Evolutionary conservation across 1,139 yeast species (phyloP).

Genomic region (Chernovozyma aurita): DNA sequence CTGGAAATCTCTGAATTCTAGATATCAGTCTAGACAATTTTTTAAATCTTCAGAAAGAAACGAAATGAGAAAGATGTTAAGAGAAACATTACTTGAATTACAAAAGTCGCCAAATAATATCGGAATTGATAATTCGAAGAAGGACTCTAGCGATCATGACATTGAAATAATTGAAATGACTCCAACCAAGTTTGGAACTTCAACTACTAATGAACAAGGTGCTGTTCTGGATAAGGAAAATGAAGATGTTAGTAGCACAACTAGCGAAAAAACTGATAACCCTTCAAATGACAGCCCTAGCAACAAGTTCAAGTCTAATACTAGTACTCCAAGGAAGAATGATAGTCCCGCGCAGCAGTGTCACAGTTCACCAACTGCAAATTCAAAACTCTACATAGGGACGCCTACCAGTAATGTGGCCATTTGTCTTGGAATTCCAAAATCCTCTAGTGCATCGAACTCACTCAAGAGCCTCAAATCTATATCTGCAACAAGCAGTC

Average conservation of each 20-base stretch:
- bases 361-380: not conserved
- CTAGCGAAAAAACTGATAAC: not conserved
- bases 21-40: constrained; percentile 14
- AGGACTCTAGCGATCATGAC: constrained; percentile 16
- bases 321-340: not conserved
- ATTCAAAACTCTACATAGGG: not conserved
- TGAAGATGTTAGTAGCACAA: not conserved
- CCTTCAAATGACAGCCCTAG: not conserved
- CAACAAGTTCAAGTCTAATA: not conserved
- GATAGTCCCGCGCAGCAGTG: not conserved
- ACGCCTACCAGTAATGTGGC: not conserved
- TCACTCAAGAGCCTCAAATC: too few relatives aligned
- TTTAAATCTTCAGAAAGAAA: constrained; percentile 32
- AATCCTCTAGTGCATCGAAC: not conserved
- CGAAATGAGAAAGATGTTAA: constrained; percentile 27
- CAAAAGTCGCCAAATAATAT: constrained; percentile 14
- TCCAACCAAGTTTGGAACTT: not conserved
- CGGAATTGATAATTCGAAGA: constrained; percentile 3
- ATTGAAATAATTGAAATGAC: constrained; percentile 19
- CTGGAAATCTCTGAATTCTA: constrained; percentile 36
- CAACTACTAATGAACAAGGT: not conserved
- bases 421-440: not conserved
- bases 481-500: too few relatives aligned
- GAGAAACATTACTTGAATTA: constrained; percentile 22
- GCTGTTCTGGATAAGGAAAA: too few relatives aligned